Base-by-base conservation (phyloP, 306 rosid species). In the Bauhinia variegata region DNA sequence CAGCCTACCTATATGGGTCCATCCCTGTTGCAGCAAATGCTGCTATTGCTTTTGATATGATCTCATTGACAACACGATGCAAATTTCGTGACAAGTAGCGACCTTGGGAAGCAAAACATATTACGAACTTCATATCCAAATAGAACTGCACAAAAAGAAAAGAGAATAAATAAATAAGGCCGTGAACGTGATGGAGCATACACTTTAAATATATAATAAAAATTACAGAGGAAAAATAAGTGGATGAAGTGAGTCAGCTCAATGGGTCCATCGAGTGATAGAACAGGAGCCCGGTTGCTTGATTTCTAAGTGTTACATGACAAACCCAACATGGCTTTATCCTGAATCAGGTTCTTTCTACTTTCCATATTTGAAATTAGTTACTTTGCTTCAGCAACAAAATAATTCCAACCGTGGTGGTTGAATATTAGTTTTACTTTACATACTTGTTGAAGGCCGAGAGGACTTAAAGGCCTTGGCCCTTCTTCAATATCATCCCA, bases 401-500 rank as follows among this genome's bases (percentile, higher is more conserved):
- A 63, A 72, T 36, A 46, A 49, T 50, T 32, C 6, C 6, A 18
- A 36, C 11, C 6, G n/a, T 41, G 14, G 51, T 43, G n/a, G 44
- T 34, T 15, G 46, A 38, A 37, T 18, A 10, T 7, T 1, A 59
- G 15, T 52, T 28, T 19, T n/a, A n/a, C n/a, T n/a, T n/a, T 19
- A 38, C 80, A 53, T 67, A 85, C 99, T 90, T 95, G 99, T 70
- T 84, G 97, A 23, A 95, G 85, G 64, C 99, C 99, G 71, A 88
- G 92, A 77, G 96, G 85, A 34, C 97, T 95, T 34, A 95, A 76
- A 67, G 97, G 89, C 78, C 85, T 83, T 32, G 95, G 95, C 53
- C 99, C 99, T 54, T 95, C 97, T 79, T 95, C 97, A 68, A 95
- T 91, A 77, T 95, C 99, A 80, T 91, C 99, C 99, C 99, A 95